Evolutionary conservation across 1,284 basidiomycete genomes (phyloP).

Genomic region (Golubevia sp.): DNA sequence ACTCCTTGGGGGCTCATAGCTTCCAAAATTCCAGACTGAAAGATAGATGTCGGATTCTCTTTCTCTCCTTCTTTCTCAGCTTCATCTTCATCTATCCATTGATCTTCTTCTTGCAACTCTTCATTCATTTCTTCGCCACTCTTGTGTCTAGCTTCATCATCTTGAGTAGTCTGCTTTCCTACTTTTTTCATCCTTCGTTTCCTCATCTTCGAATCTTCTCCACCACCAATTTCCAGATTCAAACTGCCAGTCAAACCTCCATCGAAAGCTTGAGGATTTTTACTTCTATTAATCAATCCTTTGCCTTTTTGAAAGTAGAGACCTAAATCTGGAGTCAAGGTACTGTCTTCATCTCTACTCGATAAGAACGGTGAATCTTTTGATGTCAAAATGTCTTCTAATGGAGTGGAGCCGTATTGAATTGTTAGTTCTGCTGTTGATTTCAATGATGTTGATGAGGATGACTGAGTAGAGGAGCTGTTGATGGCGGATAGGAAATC

Average conservation of each 20-base stretch:
- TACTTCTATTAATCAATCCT: conserved; percentile 19
- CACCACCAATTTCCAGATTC: too few species aligned
- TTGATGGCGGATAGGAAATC: conserved; percentile 14
- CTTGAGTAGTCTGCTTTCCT: conserved; percentile 4
- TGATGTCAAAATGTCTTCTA: conserved; percentile 18
- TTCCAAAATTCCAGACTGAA: conserved; percentile 15
- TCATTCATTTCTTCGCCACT: not conserved
- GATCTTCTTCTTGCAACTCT: conserved; percentile 16
- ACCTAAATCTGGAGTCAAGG: conserved; percentile 24
- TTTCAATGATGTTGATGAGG: not conserved
- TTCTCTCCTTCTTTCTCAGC: too few species aligned
- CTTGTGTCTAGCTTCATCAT: not conserved
- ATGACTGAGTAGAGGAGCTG: conserved; percentile 5
- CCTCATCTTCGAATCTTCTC: conserved; percentile 2
- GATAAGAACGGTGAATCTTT: conserved; percentile 7
- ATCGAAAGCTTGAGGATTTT: conserved; percentile 17
- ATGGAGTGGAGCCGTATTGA: conserved; percentile 28
- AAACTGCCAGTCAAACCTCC: conserved; percentile 23
- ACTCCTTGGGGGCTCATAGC: conserved; percentile 15
- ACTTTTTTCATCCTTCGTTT: conserved; percentile 11
- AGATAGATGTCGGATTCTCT: not conserved
- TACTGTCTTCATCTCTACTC: conserved; percentile 24
- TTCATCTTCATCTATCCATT: not conserved
- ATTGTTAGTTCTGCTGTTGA: conserved; percentile 4
- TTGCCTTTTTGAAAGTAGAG: conserved; percentile 19